phyloP scores from a whole-genome alignment of 257 asterid genomes.

The Fraxinus cuspidata region DNA sequence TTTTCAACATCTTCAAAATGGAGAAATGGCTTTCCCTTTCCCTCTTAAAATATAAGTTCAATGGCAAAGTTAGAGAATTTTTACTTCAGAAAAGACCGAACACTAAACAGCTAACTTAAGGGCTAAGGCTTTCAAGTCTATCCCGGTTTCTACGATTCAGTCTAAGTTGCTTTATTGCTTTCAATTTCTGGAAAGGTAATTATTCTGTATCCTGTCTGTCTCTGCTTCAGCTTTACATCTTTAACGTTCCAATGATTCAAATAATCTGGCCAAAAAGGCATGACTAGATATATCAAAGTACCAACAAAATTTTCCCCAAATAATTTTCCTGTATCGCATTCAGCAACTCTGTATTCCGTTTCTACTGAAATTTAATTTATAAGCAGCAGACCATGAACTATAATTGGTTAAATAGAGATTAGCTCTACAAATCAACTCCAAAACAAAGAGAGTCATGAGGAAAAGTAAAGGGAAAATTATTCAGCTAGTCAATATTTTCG shows the following conservation, averaged over 20 bases:
- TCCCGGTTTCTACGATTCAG: neutral
- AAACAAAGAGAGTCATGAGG: neutral
- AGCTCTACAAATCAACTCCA: neutral
- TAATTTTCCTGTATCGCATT: conserved; percentile 11
- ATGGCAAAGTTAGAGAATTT: neutral
- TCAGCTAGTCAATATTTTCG: too few relatives aligned
- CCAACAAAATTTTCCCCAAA: conserved; percentile 10
- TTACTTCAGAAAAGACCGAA: neutral
- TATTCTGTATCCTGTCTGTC: neutral
- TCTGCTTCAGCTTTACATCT: neutral
- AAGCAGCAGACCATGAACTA: conserved; percentile 15
- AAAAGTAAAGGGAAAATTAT: too few relatives aligned
- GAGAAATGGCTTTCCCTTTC: conserved; percentile 15
- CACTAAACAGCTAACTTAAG: neutral
- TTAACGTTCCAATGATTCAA: conserved; percentile 13
- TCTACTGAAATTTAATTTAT: neutral
- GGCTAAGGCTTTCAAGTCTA: neutral
- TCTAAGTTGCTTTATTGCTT: neutral
- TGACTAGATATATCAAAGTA: neutral
- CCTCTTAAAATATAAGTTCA: neutral
- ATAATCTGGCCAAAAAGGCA: neutral
- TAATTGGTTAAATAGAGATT: conserved; percentile 16
- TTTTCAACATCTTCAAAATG: conserved; percentile 13
- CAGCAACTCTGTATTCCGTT: conserved; percentile 5
- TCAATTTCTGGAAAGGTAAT: neutral